phyloP scores from a whole-genome alignment of 2,329 filamentous ascomycete genomes.

The Colletotrichum trifolii region DNA sequence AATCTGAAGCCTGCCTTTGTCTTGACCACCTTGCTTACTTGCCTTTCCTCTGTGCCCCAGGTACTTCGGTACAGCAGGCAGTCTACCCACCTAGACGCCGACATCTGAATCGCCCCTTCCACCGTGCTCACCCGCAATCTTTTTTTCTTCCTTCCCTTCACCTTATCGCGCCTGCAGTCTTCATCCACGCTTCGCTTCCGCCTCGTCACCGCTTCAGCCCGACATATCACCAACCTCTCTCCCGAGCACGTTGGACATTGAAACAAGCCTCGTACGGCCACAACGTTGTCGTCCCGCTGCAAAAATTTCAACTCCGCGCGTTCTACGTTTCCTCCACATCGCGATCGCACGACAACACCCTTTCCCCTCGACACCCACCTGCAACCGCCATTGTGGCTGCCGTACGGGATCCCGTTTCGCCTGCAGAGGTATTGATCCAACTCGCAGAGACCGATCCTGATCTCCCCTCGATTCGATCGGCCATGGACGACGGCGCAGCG shows the following conservation, averaged over 20 bases:
- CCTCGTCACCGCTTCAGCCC: no score
- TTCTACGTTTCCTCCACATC: neutral
- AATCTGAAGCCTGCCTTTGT: no score
- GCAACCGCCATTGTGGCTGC: constrained; percentile 23
- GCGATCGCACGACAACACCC: neutral
- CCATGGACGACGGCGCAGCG: constrained; percentile 58
- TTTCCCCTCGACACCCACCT: constrained; percentile 1
- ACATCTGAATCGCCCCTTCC: constrained; percentile 20
- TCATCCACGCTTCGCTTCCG: neutral
- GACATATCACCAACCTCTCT: no score
- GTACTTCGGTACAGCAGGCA: constrained; percentile 4
- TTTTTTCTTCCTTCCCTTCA: constrained; percentile 17
- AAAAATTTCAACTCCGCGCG: constrained; percentile 15
- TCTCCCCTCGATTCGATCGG: constrained; percentile 30
- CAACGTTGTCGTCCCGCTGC: neutral
- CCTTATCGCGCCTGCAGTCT: neutral
- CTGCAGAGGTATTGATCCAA: constrained; percentile 18
- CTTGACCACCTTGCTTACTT: no score
- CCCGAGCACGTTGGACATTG: no score
- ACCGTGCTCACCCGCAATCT: constrained; percentile 28
- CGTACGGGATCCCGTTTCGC: constrained; percentile 21
- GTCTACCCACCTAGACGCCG: constrained; percentile 8
- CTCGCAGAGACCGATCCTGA: constrained; percentile 10
- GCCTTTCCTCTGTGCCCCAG: neutral
- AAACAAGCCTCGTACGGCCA: no score